Evolutionary conservation across 768 basidiomycete genomes (phyloP).

Genomic region (Rhodosporidiobolus sp.): DNA sequence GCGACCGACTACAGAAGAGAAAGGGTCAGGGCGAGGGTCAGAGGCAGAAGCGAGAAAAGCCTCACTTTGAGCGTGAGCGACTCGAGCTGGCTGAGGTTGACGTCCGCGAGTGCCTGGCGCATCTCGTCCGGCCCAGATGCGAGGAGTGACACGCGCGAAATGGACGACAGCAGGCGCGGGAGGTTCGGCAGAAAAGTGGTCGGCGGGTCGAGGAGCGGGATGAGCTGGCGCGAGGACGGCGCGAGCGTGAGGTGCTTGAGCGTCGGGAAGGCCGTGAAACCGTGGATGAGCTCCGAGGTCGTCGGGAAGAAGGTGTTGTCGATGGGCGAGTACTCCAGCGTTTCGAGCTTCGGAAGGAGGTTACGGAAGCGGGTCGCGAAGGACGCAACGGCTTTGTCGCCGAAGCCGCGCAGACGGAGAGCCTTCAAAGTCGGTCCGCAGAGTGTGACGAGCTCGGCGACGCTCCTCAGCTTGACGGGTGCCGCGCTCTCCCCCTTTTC

Average conservation of each 20-base stretch:
- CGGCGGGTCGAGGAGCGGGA: neutral
- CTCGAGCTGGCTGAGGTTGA: neutral
- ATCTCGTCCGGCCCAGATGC: no score
- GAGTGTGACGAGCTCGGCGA: neutral
- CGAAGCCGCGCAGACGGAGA: constrained; percentile 17
- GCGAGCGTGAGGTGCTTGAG: constrained; percentile 4
- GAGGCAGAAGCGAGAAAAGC: no score
- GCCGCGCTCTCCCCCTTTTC: neutral
- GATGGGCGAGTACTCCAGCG: constrained; percentile 11
- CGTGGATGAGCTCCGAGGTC: neutral
- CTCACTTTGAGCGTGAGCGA: neutral
- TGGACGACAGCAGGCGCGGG: neutral
- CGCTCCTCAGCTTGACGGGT: neutral
- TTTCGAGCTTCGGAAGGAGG: neutral
- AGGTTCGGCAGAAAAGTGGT: neutral
- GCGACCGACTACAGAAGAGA: no score
- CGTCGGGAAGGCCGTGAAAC: neutral
- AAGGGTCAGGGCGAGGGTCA: no score
- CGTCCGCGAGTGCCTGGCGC: neutral
- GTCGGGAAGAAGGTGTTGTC: neutral
- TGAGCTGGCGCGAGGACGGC: neutral
- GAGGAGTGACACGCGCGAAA: no score
- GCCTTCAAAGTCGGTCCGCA: neutral
- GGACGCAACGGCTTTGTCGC: neutral
- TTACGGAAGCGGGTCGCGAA: neutral